Percentiles rank a stretch among this genome's conserved stretches.
Conservation (phyloP, 768 basidiomycete species). For the Macrolepiota fuliginosa region DNA sequence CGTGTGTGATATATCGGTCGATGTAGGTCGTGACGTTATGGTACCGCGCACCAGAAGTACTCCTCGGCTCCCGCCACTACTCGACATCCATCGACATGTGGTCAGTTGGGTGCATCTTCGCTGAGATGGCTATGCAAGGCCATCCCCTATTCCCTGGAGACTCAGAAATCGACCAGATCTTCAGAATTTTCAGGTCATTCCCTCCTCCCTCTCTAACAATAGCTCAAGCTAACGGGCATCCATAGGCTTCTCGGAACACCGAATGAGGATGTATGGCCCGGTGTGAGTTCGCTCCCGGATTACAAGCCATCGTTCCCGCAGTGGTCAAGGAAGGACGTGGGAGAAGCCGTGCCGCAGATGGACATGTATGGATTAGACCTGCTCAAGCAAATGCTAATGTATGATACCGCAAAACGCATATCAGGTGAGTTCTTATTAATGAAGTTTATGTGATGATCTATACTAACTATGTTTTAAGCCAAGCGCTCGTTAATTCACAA, state of each 20-base stretch:
- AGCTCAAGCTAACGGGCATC: not conserved
- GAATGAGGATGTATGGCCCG: slow-evolving; percentile 88
- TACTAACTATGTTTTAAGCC: slow-evolving; percentile 42
- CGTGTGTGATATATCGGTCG: no score
- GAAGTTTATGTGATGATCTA: slow-evolving; percentile 30
- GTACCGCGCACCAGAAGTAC: slow-evolving; percentile 98
- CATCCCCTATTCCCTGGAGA: slow-evolving; percentile 95
- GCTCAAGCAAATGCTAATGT: slow-evolving; percentile 72
- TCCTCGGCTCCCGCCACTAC: slow-evolving; percentile 94
- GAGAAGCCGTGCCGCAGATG: slow-evolving; percentile 60
- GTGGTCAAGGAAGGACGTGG: slow-evolving; percentile 81
- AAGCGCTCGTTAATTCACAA: slow-evolving; percentile 54
- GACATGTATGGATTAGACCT: slow-evolving; percentile 81
- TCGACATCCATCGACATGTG: slow-evolving; percentile 99
- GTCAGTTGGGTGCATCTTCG: slow-evolving; percentile 99
- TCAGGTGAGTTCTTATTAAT: slow-evolving; percentile 59
- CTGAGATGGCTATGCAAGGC: slow-evolving; percentile 96
- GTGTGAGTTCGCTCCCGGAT: slow-evolving; percentile 83
- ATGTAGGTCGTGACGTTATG: slow-evolving; percentile 94
- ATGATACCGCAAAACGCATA: slow-evolving; percentile 89
- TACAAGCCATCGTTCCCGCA: slow-evolving; percentile 97
- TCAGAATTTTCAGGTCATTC: slow-evolving; percentile 93
- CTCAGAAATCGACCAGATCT: slow-evolving; percentile 99
- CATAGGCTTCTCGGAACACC: slow-evolving; percentile 91
- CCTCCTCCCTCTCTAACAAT: not conserved